A percentile compares a stretch with the other conserved stretches of the same genome.
phyloP scores from a whole-genome alignment of 345 rosid genomes.

The Chamaenerion angustifolium region DNA sequence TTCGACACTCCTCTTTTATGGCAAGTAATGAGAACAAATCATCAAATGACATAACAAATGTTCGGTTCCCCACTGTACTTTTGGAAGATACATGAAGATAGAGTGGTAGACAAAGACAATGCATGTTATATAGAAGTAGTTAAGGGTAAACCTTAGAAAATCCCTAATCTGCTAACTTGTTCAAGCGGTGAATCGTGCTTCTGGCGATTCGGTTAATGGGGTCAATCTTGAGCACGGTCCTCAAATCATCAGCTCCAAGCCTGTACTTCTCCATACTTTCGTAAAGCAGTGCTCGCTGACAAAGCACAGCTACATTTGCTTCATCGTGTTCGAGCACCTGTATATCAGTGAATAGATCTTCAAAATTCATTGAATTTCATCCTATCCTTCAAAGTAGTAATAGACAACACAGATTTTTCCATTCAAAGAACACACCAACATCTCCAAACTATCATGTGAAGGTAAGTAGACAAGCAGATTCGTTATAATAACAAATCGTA shows the following conservation, averaged over 20 bases:
- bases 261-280: constrained; percentile 98
- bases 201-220: constrained; percentile 80
- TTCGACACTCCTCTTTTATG: too few relatives aligned
- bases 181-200: constrained; percentile 89
- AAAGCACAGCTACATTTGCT: constrained; percentile 52
- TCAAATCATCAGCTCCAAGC: constrained; percentile 93
- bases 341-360: constrained; percentile 6
- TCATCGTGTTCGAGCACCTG: constrained; percentile 75
- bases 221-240: constrained; percentile 82
- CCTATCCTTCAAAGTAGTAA: neutral
- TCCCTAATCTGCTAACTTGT: constrained; percentile 58
- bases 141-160: constrained; percentile 5
- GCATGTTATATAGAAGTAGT: neutral
- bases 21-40: too few relatives aligned
- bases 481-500: too few relatives aligned
- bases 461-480: too few relatives aligned
- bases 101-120: neutral
- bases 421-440: neutral
- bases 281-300: constrained; percentile 86
- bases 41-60: too few relatives aligned
- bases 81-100: neutral
- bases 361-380: neutral
- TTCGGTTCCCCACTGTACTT: too few relatives aligned
- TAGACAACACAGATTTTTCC: neutral
- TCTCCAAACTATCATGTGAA: too few relatives aligned